Evolutionary conservation across 106 monocot species (phyloP).

Genomic region (Phalaenopsis equestris): DNA sequence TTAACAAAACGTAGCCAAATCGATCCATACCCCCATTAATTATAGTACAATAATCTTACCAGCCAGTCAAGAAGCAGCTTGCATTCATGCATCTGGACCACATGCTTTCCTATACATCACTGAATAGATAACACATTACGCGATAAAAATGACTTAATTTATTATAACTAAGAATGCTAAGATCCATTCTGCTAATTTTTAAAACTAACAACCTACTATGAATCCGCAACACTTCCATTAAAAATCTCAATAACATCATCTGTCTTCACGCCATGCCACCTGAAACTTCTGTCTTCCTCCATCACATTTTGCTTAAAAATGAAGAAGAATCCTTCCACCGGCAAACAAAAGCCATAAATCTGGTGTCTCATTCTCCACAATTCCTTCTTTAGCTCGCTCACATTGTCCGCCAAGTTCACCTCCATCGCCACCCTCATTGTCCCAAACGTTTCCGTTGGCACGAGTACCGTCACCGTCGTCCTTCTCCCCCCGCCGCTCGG

Average conservation of each 20-base stretch:
- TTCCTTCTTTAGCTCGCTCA: constrained; percentile 33
- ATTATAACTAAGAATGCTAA: too few species aligned
- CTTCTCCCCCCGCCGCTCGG: not conserved
- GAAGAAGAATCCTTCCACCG: constrained; percentile 45
- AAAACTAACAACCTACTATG: not conserved
- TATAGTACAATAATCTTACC: too few species aligned
- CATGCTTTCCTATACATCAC: too few species aligned
- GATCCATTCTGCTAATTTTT: too few species aligned
- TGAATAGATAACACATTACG: too few species aligned
- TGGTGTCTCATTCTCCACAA: constrained; percentile 8
- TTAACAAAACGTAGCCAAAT: too few species aligned
- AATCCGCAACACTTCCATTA: constrained; percentile 27
- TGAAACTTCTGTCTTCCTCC: constrained; percentile 42
- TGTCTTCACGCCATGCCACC: constrained; percentile 31
- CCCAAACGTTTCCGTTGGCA: constrained; percentile 18
- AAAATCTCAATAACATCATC: constrained; percentile 59
- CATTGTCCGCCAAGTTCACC: constrained; percentile 25
- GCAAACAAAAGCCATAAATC: constrained; percentile 5
- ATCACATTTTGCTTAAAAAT: constrained; percentile 48
- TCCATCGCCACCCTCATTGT: constrained; percentile 25
- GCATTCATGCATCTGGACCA: too few species aligned
- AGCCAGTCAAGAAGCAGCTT: too few species aligned
- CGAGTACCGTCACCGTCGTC: constrained; percentile 19
- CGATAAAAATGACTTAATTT: too few species aligned
- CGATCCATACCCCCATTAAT: too few species aligned